These are phyloP conservation scores for Penicillium malachiteum DNA, from an alignment of 495 filamentous ascomycete species.

Conservation along the genomic window DNA sequence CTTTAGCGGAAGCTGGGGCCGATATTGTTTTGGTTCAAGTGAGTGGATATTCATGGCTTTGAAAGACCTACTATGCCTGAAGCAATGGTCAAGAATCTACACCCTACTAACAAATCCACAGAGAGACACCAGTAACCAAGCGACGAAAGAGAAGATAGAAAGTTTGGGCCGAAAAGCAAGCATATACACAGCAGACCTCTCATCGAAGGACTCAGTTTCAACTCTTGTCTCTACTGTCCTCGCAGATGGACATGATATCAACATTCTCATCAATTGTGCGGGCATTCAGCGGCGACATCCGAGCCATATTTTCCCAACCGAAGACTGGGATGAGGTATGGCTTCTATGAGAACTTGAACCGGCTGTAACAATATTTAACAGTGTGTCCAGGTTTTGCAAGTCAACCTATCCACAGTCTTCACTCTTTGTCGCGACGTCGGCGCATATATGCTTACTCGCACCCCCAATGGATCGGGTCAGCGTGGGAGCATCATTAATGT, in stretches of 20 bases:
- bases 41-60: not conserved
- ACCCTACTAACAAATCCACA: constrained; percentile 19
- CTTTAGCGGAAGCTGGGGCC: constrained; percentile 80
- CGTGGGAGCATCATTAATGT: constrained; percentile 84
- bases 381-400: constrained; percentile 61
- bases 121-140: constrained; percentile 57
- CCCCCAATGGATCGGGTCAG: constrained; percentile 52
- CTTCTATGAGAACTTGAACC: constrained; percentile 11
- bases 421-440: constrained; percentile 80
- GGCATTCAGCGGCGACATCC: constrained; percentile 83
- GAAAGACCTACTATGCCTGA: no score
- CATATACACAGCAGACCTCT: constrained; percentile 74
- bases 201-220: constrained; percentile 55
- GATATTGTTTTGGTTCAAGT: constrained; percentile 70
- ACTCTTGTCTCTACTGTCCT: constrained; percentile 59
- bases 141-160: constrained; percentile 57
- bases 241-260: constrained; percentile 57
- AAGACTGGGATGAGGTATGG: constrained; percentile 73
- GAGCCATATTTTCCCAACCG: constrained; percentile 71
- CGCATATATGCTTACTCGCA: constrained; percentile 72
- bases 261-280: constrained; percentile 82
- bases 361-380: not conserved
- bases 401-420: constrained; percentile 83
- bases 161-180: constrained; percentile 63
- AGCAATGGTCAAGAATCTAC: no score